Conservation (phyloP, 306 rosid species). For the Dalbergia oliveri region DNA sequence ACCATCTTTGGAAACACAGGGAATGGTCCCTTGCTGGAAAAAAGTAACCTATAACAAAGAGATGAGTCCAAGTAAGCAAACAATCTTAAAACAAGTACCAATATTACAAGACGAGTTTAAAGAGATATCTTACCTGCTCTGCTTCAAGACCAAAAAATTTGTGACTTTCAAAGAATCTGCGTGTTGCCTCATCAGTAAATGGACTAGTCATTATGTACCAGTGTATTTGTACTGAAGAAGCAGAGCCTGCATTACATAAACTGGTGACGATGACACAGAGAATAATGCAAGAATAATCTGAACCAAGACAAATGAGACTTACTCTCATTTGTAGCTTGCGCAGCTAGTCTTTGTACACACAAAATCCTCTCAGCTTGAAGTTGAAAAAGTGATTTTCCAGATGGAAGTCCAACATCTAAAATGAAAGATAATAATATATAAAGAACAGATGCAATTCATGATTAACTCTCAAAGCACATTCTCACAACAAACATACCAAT, state of each 20-base stretch:
- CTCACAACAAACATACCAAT: slow-evolving; percentile 20
- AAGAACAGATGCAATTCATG: slow-evolving; percentile 6
- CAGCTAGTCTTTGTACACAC: slow-evolving; percentile 86
- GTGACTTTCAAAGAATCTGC: slow-evolving; percentile 85
- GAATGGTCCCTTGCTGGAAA: slow-evolving; percentile 97
- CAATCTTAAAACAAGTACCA: slow-evolving; percentile 18
- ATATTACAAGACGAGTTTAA: neutral
- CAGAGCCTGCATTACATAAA: slow-evolving; percentile 61
- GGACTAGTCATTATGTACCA: slow-evolving; percentile 99
- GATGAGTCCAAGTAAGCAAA: slow-evolving; percentile 50
- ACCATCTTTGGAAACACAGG: slow-evolving; percentile 95
- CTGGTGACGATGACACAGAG: slow-evolving; percentile 29
- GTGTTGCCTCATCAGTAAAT: slow-evolving; percentile 91
- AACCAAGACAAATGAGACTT: slow-evolving; percentile 42
- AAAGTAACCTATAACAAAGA: slow-evolving; percentile 78
- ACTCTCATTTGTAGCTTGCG: slow-evolving; percentile 81
- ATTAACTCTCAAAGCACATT: slow-evolving; percentile 27
- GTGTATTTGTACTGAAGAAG: slow-evolving; percentile 74
- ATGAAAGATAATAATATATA: slow-evolving; percentile 28
- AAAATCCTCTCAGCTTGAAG: slow-evolving; percentile 99
- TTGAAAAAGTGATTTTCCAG: slow-evolving; percentile 96
- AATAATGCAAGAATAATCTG: slow-evolving; percentile 38
- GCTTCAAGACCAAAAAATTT: slow-evolving; percentile 90
- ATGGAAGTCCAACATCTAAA: slow-evolving; percentile 97
- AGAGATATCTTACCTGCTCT: slow-evolving; percentile 73